Evolutionary conservation across 306 rosid species (phyloP).

Genomic region (Purshia tridentata): DNA sequence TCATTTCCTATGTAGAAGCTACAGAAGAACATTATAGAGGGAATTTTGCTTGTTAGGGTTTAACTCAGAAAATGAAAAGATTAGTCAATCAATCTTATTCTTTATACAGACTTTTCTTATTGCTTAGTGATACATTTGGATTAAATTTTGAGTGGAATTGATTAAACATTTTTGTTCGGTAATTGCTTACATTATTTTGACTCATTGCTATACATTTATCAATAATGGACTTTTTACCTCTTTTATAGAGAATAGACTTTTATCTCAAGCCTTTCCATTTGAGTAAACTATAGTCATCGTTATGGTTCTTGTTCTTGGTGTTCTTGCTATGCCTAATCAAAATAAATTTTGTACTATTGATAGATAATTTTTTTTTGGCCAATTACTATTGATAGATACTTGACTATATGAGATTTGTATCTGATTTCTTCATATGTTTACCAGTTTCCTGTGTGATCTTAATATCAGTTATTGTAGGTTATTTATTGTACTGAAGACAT

Average conservation of each 20-base stretch:
- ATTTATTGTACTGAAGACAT: slow-evolving; percentile 80
- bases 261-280: background rate
- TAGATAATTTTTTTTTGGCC: too few species aligned
- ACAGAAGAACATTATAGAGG: background rate
- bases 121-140: background rate
- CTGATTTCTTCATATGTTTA: background rate
- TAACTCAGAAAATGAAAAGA: background rate
- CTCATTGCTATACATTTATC: background rate
- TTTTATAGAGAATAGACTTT: background rate
- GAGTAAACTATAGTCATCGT: background rate
- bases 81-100: background rate
- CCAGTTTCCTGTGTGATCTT: background rate
- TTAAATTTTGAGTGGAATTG: background rate
- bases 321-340: too few species aligned
- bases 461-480: slow-evolving; percentile 41
- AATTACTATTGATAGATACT: too few species aligned
- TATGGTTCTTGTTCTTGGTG: background rate
- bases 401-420: too few species aligned
- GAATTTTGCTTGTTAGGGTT: background rate
- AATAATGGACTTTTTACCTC: background rate
- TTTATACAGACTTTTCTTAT: background rate
- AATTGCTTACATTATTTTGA: background rate
- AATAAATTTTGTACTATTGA: too few species aligned
- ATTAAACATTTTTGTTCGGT: too few species aligned
- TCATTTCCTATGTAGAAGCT: slow-evolving; percentile 2